phyloP scores from a whole-genome alignment of 2,329 filamentous ascomycete species.

The Nemania sp. region DNA sequence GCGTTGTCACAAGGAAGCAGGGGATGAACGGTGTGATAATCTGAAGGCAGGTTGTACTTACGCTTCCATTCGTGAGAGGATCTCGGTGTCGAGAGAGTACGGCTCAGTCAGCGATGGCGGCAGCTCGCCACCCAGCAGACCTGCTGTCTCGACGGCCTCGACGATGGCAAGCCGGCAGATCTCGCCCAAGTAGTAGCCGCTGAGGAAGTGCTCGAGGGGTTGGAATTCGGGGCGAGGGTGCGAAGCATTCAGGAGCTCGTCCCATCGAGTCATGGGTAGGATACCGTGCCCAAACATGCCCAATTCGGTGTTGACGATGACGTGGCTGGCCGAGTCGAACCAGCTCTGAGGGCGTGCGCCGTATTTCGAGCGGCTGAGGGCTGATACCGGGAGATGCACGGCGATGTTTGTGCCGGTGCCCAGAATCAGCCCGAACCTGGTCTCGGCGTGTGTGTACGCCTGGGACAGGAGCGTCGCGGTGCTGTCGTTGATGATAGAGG shows the following conservation, averaged over 20 bases:
- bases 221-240: constrained; percentile 53
- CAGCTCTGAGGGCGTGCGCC: constrained; percentile 58
- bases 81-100: constrained; percentile 66
- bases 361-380: constrained; percentile 61
- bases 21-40: neutral
- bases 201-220: constrained; percentile 54
- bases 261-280: constrained; percentile 66
- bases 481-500: constrained; percentile 69
- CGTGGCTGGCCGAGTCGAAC: constrained; percentile 63
- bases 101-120: constrained; percentile 56
- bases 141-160: constrained; percentile 61
- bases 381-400: constrained; percentile 63
- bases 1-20: neutral
- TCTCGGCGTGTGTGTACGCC: constrained; percentile 62
- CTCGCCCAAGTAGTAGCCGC: constrained; percentile 70
- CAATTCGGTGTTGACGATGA: constrained; percentile 70
- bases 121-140: constrained; percentile 60
- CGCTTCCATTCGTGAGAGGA: constrained; percentile 61
- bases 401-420: constrained; percentile 71
- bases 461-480: constrained; percentile 68
- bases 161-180: constrained; percentile 62
- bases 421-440: constrained; percentile 67
- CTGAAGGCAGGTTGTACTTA: constrained; percentile 43
- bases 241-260: constrained; percentile 54
- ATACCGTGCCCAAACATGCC: constrained; percentile 67